Evolutionary conservation across 768 basidiomycete species (phyloP), one percentile per base, ranked within the genome.

Genomic region (Wakefieldia striispora): DNA sequence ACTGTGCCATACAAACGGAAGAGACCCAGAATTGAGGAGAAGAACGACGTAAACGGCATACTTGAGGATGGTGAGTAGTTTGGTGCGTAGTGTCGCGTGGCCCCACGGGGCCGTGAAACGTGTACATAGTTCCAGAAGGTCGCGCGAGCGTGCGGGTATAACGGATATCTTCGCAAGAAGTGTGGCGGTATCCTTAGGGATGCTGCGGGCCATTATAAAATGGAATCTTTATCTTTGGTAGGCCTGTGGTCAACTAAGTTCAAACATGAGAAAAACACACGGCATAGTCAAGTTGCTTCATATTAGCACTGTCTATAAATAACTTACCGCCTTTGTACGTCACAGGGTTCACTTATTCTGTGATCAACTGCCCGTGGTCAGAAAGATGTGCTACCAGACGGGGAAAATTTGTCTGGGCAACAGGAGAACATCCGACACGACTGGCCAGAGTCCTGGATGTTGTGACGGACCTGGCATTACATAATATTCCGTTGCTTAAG

Each of bases 1-100:
- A 88, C 86, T 57, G 57, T 88, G 86, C 86, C 86, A 89, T 24
- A 72, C 71, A 19, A 85, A 60, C 1, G 87, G 87, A 61, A 80
- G 76, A 13, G 84, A 84, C 17, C 81, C 78, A 16, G 70, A 50
- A 51, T 88, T 87, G 17, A 82, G 35, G n/a, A 86, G 59, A 41
- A 88, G 67, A 0, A 88, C 47, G 17, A 82, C 2, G n/a, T 20
- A 64, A 17, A 38, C 41, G 6, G 31, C 27, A 35, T 57, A 59
- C 26, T 61, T 65, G 37, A 65, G 42, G 47, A 56, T 29, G 17
- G 56, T 35, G 26, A 52, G 40, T 7, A 50, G n/a, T 35, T 31
- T 52, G 20, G 20, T 9, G 33, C 40, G 53, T n/a, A n/a, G n/a
- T 3, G 54, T 47, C 5, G 46, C 33, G 36, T 36, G 47, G 20